A percentile compares a stretch with the other conserved stretches of the same genome.
Evolutionary conservation across 2,329 filamentous ascomycete species (phyloP).

Genomic region (Xylaria sp.): DNA sequence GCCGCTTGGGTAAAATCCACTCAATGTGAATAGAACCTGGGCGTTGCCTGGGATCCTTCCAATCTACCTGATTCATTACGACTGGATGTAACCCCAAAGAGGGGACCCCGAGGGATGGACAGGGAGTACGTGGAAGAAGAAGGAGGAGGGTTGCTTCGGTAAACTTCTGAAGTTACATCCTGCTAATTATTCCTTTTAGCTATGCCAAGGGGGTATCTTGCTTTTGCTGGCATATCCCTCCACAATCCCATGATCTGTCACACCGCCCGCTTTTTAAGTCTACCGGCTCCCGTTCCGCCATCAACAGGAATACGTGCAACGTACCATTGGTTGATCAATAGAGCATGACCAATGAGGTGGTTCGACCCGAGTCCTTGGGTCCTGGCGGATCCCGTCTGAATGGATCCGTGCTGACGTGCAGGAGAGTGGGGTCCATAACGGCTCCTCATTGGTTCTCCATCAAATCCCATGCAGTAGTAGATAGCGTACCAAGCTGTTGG

Average conservation of each 20-base stretch:
- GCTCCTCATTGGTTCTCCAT: background rate
- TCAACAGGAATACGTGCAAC: background rate
- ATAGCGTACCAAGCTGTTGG: slow-evolving; percentile 22
- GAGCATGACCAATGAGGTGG: slow-evolving; percentile 2
- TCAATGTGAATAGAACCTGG: background rate
- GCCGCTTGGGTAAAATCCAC: background rate
- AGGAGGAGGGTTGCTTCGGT: slow-evolving; percentile 5
- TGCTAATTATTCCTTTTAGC: background rate
- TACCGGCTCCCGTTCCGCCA: slow-evolving; percentile 18
- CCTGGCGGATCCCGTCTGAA: background rate
- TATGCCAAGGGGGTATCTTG: background rate
- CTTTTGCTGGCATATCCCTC: background rate
- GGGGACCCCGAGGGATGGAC: background rate
- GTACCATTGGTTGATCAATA: background rate
- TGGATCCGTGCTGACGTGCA: slow-evolving; percentile 16
- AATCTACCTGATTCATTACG: background rate
- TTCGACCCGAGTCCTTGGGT: slow-evolving; percentile 24
- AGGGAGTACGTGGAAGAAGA: background rate
- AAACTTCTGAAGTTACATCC: background rate
- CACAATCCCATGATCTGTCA: background rate
- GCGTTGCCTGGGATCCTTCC: background rate
- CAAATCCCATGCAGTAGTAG: slow-evolving; percentile 9
- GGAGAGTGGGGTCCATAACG: background rate
- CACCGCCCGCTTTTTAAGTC: slow-evolving; percentile 5
- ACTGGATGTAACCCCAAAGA: background rate